A percentile compares a stretch with the other conserved stretches of the same genome.
Evolutionary conservation across 805 yeast species (phyloP).

Genomic region (Hanseniaspora opuntiae): DNA sequence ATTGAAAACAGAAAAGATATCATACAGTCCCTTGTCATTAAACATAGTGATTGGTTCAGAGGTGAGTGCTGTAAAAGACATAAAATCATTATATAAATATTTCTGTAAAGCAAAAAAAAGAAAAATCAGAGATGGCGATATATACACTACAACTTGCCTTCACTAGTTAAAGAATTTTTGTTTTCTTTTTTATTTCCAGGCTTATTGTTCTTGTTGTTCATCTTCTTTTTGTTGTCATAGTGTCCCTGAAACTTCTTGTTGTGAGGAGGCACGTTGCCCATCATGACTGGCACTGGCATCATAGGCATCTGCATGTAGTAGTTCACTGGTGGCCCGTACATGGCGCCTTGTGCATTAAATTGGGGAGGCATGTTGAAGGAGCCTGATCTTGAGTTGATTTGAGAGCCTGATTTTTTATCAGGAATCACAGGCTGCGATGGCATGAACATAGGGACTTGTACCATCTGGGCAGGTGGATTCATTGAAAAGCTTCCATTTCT

Average conservation of each 20-base stretch:
- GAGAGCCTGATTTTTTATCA: background rate
- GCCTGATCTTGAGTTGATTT: constrained; percentile 2
- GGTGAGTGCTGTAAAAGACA: no score
- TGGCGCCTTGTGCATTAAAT: background rate
- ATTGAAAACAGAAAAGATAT: no score
- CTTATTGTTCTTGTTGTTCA: background rate
- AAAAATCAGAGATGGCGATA: no score
- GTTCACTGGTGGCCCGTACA: background rate
- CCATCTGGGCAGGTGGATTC: constrained; percentile 1
- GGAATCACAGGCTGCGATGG: background rate
- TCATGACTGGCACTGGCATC: constrained; percentile 5
- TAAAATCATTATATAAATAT: no score
- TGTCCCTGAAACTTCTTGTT: background rate
- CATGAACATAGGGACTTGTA: constrained; percentile 3
- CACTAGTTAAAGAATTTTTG: background rate
- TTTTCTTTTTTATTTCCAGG: background rate
- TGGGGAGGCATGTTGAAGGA: constrained; percentile 2
- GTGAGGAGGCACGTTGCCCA: background rate
- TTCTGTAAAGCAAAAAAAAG: background rate
- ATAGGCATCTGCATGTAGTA: constrained; percentile 8
- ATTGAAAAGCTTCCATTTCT: constrained; percentile 2
- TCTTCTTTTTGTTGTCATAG: background rate
- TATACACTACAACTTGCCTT: background rate
- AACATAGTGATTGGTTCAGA: no score
- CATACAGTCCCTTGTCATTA: no score